Evolutionary conservation across 345 rosid genomes (phyloP), one percentile per base, ranked within the genome.

Genomic region (Camelina hispida): DNA sequence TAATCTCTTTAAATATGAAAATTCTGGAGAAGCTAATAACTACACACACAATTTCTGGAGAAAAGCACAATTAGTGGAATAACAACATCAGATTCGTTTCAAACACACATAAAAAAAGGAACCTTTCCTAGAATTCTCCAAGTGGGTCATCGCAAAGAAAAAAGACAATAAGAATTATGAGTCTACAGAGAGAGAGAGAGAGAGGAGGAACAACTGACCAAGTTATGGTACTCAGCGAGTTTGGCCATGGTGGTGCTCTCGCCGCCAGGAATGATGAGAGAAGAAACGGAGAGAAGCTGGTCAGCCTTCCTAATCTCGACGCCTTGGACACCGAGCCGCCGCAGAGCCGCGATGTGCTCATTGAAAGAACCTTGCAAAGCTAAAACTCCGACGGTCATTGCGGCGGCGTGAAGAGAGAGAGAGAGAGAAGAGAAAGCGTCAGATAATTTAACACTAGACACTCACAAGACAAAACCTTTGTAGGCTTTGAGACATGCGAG

Each of bases 201-300:
- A 25, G 16, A 28, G 30, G 30, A 28, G 30, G 30, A 28, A 5
- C 30, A 28, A 28, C 30, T 4, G 30, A 91, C 97, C 90, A 95
- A 86, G 72, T 90, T 90, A 69, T 95, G 96, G 69, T 69, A 89
- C 77, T 89, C 85, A 15, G 99, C 97, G 70, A 95, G 99, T 79
- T 90, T 95, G 74, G 99, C 97, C 99, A 95, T 95, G 78, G 97
- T 90, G 81, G 97, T 95, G 87, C 97, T 95, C 81, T 95, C 99
- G 34, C 99, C 99, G 2, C 99, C 99, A 37, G 97, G 99, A 57
- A 95, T 95, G 71, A 95, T 95, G 56, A 95, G 91, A 37, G 97
- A 95, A 57, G 81, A 80, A 57, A 95, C 87, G 69, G 69, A 53
- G 43, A 79, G 72, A 67, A 95, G 92, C 84, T 94, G 97, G 30